Conservation (phyloP, 352 stramenopile genomes). For the Pythium grandisporangium region DNA sequence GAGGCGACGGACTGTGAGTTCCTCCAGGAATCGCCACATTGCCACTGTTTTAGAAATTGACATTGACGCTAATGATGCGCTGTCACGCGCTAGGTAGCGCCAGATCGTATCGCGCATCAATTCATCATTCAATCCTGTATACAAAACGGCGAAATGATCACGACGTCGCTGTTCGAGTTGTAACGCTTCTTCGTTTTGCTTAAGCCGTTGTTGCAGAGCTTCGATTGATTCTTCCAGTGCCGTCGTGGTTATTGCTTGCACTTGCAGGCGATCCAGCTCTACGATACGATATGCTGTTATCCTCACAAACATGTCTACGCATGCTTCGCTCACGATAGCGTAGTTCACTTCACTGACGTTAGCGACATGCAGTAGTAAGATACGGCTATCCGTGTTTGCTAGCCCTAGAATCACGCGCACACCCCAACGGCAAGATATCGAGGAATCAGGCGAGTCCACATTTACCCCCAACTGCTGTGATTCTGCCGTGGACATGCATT, state of each 20-base stretch:
- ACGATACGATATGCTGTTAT: neutral
- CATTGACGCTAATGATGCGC: too few relatives aligned
- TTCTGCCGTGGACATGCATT: too few relatives aligned
- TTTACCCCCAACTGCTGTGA: too few relatives aligned
- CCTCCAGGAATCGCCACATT: slow-evolving; percentile 7
- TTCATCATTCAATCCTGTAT: neutral
- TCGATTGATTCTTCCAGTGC: slow-evolving; percentile 2
- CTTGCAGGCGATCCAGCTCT: slow-evolving; percentile 1
- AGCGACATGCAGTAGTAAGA: slow-evolving; percentile 2
- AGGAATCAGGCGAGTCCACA: too few relatives aligned
- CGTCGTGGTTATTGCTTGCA: neutral
- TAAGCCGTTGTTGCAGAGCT: slow-evolving; percentile 1
- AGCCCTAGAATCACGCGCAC: too few relatives aligned
- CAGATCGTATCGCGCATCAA: slow-evolving; percentile 4
- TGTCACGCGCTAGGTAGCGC: too few relatives aligned
- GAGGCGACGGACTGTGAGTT: neutral
- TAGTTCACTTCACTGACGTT: neutral
- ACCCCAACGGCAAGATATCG: too few relatives aligned
- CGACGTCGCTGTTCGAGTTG: neutral
- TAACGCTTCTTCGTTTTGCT: neutral
- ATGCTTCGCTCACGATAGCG: neutral
- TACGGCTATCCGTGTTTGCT: too few relatives aligned
- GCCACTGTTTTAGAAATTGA: neutral
- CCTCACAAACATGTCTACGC: neutral
- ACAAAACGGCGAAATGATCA: neutral